Base-by-base conservation (phyloP, 495 filamentous ascomycete genomes). In the Cairneyella variabilis region DNA sequence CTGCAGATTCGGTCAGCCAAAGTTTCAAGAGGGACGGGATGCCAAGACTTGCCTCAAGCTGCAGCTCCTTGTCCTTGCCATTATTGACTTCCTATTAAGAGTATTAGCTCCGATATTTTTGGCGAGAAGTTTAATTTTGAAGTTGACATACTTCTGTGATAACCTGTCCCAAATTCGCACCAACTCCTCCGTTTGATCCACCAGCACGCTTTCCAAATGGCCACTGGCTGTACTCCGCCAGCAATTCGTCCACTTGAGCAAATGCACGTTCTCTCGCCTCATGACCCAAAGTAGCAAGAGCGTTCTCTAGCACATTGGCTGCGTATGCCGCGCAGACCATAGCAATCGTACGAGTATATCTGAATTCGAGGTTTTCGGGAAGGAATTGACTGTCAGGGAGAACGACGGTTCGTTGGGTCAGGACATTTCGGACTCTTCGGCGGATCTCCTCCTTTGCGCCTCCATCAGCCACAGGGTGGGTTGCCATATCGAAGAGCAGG, bases 241-340 rank as follows among this genome's bases (percentile, higher is more conserved):
- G 73, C 51, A 98, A 72, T 72, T 98, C 93, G 69, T 98, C 95
- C 21, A 96, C 93, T 77, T 96, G 92, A 7, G 89, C 88, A 68
- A 97, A 97, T 2, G 93, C 92, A 59, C 91, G 75, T 71, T 98
- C 93, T 50, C 95, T 77, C 25, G 90, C 82, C 70, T 97, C 95
- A 67, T 97, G 93, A 58, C 91, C 91, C 58, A 97, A 83, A 6
- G 86, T 95, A 36, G 86, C 85, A 57, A 98, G 71, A n/a, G 92
- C 93, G 68, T 98, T 97, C 71, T 98, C 93, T 50, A 98, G 76
- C 16, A 98, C 93, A 68, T 98, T 98, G 50, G 93, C 93, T 37
- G 93, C 93, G 71, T 98, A 97, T 20, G 93, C 92, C 32, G 93
- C 93, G 71, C 93, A 97, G 30, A 98, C 90, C 91, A 98, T 96